Percentiles rank a stretch among this genome's conserved stretches.
Evolutionary conservation across 31 red algal genomes (phyloP).

Genomic region (Porphyra umbilicalis): DNA sequence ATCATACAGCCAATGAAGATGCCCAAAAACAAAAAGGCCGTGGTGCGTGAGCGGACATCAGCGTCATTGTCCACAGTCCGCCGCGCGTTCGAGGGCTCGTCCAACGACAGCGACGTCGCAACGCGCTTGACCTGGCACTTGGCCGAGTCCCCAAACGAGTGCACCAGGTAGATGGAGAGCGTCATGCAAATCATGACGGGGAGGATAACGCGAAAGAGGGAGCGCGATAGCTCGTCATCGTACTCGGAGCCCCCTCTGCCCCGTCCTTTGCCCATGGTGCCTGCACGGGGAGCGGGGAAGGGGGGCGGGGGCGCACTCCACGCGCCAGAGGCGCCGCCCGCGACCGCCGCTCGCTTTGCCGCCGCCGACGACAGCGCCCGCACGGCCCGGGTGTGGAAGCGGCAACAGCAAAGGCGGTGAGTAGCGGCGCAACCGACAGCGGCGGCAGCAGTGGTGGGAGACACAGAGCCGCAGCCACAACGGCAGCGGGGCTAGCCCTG

Average conservation of each 20-base stretch:
- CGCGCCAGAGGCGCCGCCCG: too few species aligned
- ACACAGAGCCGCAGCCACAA: too few species aligned
- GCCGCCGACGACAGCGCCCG: too few species aligned
- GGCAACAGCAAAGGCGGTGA: too few species aligned
- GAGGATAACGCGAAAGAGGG: slow-evolving; percentile 46
- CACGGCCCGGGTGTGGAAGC: too few species aligned
- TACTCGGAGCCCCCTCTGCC: neutral
- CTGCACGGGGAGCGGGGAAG: too few species aligned
- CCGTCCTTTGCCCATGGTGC: neutral
- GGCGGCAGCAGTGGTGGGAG: too few species aligned
- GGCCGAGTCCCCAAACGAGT: slow-evolving; percentile 30
- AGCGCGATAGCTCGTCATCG: slow-evolving; percentile 22
- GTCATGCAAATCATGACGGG: slow-evolving; percentile 82
- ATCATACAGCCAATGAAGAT: slow-evolving; percentile 60
- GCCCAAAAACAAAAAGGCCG: slow-evolving; percentile 25
- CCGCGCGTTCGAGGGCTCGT: slow-evolving; percentile 5
- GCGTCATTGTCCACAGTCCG: neutral
- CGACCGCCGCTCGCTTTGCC: too few species aligned
- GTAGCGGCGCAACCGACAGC: too few species aligned
- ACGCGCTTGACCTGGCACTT: slow-evolving; percentile 17
- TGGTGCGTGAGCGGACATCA: neutral
- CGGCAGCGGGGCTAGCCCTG: too few species aligned
- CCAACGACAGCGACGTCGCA: neutral
- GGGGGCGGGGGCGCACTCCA: too few species aligned
- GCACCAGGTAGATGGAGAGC: slow-evolving; percentile 64